Base-by-base conservation (phyloP, 345 rosid species). In the Gynandropsis gynandra region DNA sequence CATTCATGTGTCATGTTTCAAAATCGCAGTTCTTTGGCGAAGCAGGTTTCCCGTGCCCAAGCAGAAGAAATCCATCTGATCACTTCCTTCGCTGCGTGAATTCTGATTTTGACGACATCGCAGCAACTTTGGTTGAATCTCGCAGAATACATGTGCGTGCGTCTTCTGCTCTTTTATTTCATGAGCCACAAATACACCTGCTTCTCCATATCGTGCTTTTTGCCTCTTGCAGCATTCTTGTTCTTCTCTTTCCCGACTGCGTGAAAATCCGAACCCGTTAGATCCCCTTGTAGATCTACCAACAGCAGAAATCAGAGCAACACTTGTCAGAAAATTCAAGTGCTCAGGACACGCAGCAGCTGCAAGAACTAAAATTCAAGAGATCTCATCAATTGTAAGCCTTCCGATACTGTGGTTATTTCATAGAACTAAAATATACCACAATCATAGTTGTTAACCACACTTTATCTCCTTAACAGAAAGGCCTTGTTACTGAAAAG, bases 21-120 rank as follows among this genome's bases (percentile, higher is more conserved):
- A 18, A 42, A 36, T 60, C 72, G 71, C 72, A 79, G 94, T 84
- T 84, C 77, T 84, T 84, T 38, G 73, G 76, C 16, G 81, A 79
- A 50, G 77, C 80, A 11, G 94, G 88, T 37, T 84, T 81, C 41
- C 88, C 85, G 20, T 80, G 88, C 66, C 94, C 94, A 16, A 64
- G 52, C n/a, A 73, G 74, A 59, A 68, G 81, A 43, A 84, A 75
- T 63, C 85, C 83, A 63, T 73, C 85, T 1, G 94, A 84, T 38
- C 94, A 84, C 48, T 84, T 81, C 65, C 83, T 84, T 35, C 74
- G 77, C 10, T 79, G 83, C 48, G 68, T 81, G 18, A 81, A 81
- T 52, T 72, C 88, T 4, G 94, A 84, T 50, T 84, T 84, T 29
- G 83, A 84, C 50, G 14, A 58, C 36, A 38, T 81, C 50, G 57